Base-by-base conservation (phyloP, 805 yeast species). In the Maudiozyma saulgeensis region DNA sequence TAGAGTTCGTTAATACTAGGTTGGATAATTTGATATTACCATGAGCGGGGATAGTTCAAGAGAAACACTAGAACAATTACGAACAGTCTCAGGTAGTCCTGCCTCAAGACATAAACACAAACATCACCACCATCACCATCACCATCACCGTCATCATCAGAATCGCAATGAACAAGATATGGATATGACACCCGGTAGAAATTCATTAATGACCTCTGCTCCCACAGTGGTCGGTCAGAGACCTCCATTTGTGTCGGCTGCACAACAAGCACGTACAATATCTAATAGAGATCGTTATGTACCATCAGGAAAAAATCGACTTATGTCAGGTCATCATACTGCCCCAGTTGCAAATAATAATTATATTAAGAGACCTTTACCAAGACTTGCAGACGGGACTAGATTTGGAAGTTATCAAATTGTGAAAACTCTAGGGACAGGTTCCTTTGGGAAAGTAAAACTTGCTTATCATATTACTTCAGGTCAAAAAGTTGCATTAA, bases 381-480 rank as follows among this genome's bases (percentile, higher is more conserved):
- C 60, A 19, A 48, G 56, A 37, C 53, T 60, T 31, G 51, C 62
- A n/a, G 66, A 61, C 26, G 72, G 71, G 5, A 66, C 71, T n/a
- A 61, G 90, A 50, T 87, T 91, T 46, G 99, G 98, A 16, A 84
- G 91, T 56, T 90, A 91, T 70, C 96, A 89, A 66, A 83, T 90
- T 48, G 86, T 90, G 57, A 87, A 89, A 65, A 88, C 96, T 3
- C 73, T 90, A 21, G 98, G 98, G 34, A 96, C 91, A 64, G 98
- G 98, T 21, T 88, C 96, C 0, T 90, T 90, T 64, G 98, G 98
- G 59, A 91, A 91, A 64, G 98, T 90, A 54, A 90, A 90, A 65
- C 74, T 90, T 58, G 95, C 95, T 19, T 85, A 82, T 64, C 96
- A 91, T 67, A 73, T 87, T 55, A 84, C 86, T 13, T 90, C 96